A percentile compares a stretch with the other conserved stretches of the same genome.
phyloP scores from a whole-genome alignment of 495 filamentous ascomycete species.

The Hamigera avellanea region DNA sequence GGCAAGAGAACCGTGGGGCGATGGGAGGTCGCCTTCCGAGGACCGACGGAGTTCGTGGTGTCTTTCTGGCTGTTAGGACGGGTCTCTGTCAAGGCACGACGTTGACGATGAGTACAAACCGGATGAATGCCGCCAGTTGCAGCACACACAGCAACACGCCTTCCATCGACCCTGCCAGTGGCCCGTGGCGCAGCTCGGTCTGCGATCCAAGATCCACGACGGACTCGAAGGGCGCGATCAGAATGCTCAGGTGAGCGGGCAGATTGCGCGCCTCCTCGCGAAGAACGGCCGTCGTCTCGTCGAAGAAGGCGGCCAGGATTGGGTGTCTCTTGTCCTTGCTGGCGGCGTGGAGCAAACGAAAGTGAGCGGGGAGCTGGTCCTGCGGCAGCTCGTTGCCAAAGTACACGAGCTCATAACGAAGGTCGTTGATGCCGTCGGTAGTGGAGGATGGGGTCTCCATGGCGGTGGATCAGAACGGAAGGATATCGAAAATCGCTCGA shows the following conservation, averaged over 20 bases:
- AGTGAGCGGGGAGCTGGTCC: slow-evolving; percentile 24
- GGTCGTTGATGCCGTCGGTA: no score
- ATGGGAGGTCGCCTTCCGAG: no score
- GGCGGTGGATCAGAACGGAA: no score
- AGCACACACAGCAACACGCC: slow-evolving; percentile 20
- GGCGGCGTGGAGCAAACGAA: slow-evolving; percentile 23
- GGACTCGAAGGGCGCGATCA: slow-evolving; percentile 26
- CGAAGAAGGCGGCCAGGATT: slow-evolving; percentile 24
- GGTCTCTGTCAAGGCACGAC: no score
- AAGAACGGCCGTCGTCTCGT: slow-evolving; percentile 21
- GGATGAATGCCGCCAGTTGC: slow-evolving; percentile 24
- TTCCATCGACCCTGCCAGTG: slow-evolving; percentile 23
- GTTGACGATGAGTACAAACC: slow-evolving; percentile 11
- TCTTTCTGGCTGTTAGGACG: no score
- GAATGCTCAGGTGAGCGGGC: slow-evolving; percentile 5
- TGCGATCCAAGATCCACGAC: slow-evolving; percentile 20
- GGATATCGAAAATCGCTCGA: no score
- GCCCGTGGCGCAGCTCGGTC: slow-evolving; percentile 20
- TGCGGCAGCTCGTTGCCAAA: slow-evolving; percentile 30
- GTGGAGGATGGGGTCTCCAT: no score
- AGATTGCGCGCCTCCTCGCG: slow-evolving; percentile 20
- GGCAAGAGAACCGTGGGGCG: no score
- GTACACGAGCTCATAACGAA: slow-evolving; percentile 21
- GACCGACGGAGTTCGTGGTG: neutral
- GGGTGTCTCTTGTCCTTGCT: slow-evolving; percentile 23